Evolutionary conservation across 352 stramenopile genomes (phyloP), one percentile per base, ranked within the genome.

Genomic region (Globisporangium orthogonon): DNA sequence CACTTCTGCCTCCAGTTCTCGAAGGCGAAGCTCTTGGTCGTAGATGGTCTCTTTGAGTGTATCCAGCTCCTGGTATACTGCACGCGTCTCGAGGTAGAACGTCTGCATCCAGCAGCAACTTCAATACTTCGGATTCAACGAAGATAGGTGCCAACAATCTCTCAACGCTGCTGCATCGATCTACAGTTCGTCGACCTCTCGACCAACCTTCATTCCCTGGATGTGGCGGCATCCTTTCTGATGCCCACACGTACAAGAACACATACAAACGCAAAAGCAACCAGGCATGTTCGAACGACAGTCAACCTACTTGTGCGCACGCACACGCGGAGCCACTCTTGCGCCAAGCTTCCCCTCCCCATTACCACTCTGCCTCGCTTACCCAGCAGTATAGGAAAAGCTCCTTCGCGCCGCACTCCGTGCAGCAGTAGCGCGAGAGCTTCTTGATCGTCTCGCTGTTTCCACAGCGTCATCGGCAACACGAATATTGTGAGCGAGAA

Each of bases 181-280:
- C 9, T 23, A 14, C 40, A 45, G 13, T 23, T 5, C 11, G 41
- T 5, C 41, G 15, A 28, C 15, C 43, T 15, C 43, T 6, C 7
- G 17, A 17, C 37, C 37, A 14, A 83, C 73, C 69, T 89, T 85
- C 58, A 89, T 71, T 41, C 76, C 81, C 45, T 89, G 75, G 40
- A 89, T 69, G 35, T 87, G 73, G 7, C 76, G 73, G 17, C 77
- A 87, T 79, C 75, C 73, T 86, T 87, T 90, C 77, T 87, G 46
- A 7, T 7, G 35, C 28, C n/a, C 15, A 23, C 23, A 23, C 23
- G 23, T 23, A 23, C 41, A 18, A 18, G 11, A 6, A 46, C 41
- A 28, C 6, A 30, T n/a, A 10, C 43, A 7, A n/a, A 49, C 10
- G 18, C 13, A 40, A 11, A 58, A 31, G n/a, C 33, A 43, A 31